These are phyloP conservation scores for Secale cereale DNA, from an alignment of 176 grass and related monocot species.

Conservation along the genomic window DNA sequence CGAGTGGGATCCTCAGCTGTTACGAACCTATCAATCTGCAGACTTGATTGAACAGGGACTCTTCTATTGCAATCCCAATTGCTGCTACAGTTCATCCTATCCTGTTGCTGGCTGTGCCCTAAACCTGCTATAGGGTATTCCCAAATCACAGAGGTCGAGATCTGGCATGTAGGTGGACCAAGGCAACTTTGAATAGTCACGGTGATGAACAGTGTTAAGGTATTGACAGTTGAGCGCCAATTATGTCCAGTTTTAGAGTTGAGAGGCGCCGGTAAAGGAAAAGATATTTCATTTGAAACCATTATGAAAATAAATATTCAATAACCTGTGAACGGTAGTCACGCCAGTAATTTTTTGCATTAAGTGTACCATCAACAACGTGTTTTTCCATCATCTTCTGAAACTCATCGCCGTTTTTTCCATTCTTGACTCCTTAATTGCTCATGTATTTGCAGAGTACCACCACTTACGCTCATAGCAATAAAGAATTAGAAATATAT, in stretches of 20 bases:
- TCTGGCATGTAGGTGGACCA: background rate
- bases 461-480: background rate
- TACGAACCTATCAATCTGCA: background rate
- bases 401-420: slow-evolving; percentile 82
- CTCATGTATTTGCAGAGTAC: slow-evolving; percentile 30
- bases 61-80: background rate
- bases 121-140: background rate
- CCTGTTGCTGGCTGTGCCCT: background rate
- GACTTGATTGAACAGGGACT: background rate
- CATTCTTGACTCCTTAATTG: slow-evolving; percentile 71
- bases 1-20: background rate
- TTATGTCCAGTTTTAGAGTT: background rate
- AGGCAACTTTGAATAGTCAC: background rate
- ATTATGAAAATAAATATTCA: slow-evolving; percentile 11
- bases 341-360: slow-evolving; percentile 84
- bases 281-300: background rate
- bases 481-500: background rate
- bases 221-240: background rate
- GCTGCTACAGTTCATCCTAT: background rate
- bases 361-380: slow-evolving; percentile 59
- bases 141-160: background rate
- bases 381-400: slow-evolving; percentile 89
- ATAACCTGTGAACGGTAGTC: slow-evolving; percentile 75
- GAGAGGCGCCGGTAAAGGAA: background rate
- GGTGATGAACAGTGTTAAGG: background rate